Evolutionary conservation across 495 filamentous ascomycete species (phyloP).

Genomic region (Choiromyces venosus): DNA sequence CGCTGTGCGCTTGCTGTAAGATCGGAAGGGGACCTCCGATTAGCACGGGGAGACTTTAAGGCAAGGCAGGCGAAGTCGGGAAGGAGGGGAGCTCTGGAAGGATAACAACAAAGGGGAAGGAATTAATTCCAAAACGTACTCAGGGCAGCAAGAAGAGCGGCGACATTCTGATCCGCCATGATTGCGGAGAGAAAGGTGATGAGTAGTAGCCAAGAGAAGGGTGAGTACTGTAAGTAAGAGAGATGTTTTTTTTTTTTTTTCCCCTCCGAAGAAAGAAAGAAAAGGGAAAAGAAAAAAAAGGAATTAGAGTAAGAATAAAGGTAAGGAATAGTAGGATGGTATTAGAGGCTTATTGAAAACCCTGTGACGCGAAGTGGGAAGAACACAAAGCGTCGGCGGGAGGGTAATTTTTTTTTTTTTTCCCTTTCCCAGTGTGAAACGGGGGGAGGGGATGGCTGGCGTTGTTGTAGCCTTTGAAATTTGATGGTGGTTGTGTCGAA

Average conservation of each 20-base stretch:
- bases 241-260: neutral
- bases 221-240: constrained; percentile 1
- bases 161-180: constrained; percentile 43
- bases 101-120: neutral
- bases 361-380: neutral
- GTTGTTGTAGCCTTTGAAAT: neutral
- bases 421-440: neutral
- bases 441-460: neutral
- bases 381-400: neutral
- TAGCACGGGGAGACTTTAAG: constrained; percentile 24
- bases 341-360: neutral
- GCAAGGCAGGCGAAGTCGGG: neutral
- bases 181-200: constrained; percentile 8
- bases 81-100: neutral
- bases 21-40: neutral
- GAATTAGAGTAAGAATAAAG: constrained; percentile 9
- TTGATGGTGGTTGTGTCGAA: neutral
- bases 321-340: neutral
- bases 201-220: neutral
- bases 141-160: constrained; percentile 40
- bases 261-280: neutral
- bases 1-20: constrained; percentile 18
- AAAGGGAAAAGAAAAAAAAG: constrained; percentile 16
- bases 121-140: constrained; percentile 23
- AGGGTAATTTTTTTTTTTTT: neutral